Evolutionary conservation across 768 basidiomycete species (phyloP).

Genomic region (Lactarius pseudohatsudake): DNA sequence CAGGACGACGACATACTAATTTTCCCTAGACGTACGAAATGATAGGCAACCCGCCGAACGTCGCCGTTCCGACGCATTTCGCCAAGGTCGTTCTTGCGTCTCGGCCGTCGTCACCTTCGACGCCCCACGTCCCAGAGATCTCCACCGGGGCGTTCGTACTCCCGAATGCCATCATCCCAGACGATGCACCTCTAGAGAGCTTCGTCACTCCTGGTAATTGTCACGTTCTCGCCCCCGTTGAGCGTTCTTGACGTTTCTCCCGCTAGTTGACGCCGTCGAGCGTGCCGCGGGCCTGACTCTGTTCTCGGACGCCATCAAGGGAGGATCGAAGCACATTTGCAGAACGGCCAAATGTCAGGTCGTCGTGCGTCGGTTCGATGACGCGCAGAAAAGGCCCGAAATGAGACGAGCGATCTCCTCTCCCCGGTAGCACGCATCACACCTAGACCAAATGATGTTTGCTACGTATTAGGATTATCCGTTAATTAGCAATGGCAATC

Average conservation of each 20-base stretch:
- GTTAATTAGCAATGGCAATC: conserved; percentile 15
- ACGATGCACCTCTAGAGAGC: conserved; percentile 72
- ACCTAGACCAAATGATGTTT: neutral
- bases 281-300: conserved; percentile 82
- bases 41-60: conserved; percentile 86
- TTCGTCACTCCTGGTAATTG: conserved; percentile 80
- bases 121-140: conserved; percentile 69
- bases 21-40: conserved; percentile 80
- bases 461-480: conserved; percentile 5
- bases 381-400: conserved; percentile 69
- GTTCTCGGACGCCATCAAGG: conserved; percentile 81
- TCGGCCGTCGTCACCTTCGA: conserved; percentile 69
- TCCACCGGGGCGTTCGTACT: conserved; percentile 93
- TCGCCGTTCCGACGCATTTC: conserved; percentile 96
- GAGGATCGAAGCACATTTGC: conserved; percentile 81
- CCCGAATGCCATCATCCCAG: conserved; percentile 90
- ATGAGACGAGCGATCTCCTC: conserved; percentile 54
- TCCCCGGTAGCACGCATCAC: conserved; percentile 32
- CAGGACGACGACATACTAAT: neutral
- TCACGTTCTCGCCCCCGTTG: neutral
- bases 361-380: conserved; percentile 86
- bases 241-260: conserved; percentile 8
- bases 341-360: conserved; percentile 85
- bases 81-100: conserved; percentile 91
- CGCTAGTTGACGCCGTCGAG: conserved; percentile 87